Percentiles rank a stretch among this genome's conserved stretches.
These are phyloP conservation scores for Chrysopogon serrulatus DNA, from an alignment of 176 grass and related monocot genomes.

Conservation along the genomic window DNA sequence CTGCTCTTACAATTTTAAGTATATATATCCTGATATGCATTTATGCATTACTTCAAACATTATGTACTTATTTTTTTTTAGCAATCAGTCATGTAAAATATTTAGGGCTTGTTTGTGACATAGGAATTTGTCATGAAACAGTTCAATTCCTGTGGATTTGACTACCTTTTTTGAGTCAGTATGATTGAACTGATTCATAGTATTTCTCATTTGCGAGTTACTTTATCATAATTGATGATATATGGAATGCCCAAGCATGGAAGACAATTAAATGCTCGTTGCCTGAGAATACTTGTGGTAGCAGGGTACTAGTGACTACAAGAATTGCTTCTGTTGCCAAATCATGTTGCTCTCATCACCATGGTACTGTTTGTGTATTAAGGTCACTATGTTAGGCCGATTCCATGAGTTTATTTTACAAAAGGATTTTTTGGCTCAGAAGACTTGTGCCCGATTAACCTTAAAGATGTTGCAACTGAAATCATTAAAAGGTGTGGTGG, in stretches of 20 bases:
- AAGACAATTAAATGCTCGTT: background rate
- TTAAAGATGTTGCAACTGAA: background rate
- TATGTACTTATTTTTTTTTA: background rate
- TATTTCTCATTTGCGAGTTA: background rate
- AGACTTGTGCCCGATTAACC: background rate
- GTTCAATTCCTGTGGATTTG: background rate
- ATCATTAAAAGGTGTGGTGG: slow-evolving; percentile 21
- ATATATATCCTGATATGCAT: background rate
- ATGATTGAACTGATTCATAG: background rate
- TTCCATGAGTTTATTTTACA: slow-evolving; percentile 1
- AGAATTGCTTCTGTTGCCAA: slow-evolving; percentile 9
- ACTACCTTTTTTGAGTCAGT: background rate
- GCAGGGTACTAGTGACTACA: slow-evolving; percentile 29
- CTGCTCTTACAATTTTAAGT: no score
- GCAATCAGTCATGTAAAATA: background rate
- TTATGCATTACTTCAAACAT: no score
- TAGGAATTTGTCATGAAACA: background rate
- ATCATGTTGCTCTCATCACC: background rate
- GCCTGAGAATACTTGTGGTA: background rate
- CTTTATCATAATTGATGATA: slow-evolving; percentile 23
- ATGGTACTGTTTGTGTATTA: slow-evolving; percentile 3
- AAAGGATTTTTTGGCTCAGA: background rate
- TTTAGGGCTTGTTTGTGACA: background rate
- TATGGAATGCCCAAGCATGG: slow-evolving; percentile 1
- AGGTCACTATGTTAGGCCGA: slow-evolving; percentile 2